Evolutionary conservation across 1,139 yeast species (phyloP).

Genomic region (Hansenula anomala): DNA sequence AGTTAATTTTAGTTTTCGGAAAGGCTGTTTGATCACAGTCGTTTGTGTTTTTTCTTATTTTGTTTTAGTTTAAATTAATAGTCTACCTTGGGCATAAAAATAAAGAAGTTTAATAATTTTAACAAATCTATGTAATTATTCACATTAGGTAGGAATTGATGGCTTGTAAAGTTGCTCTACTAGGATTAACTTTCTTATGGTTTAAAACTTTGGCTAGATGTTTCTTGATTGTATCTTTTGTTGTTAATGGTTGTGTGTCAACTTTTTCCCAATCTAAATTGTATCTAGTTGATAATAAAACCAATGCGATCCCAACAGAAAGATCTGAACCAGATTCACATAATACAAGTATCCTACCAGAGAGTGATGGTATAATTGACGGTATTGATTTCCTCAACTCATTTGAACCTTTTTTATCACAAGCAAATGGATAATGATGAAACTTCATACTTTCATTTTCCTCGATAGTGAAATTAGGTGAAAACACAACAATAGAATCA

Average conservation of each 20-base stretch:
- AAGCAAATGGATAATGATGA: slow-evolving; percentile 26
- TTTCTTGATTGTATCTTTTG: slow-evolving; percentile 51
- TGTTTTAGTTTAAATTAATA: too few species aligned
- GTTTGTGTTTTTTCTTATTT: too few species aligned
- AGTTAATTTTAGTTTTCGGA: too few species aligned
- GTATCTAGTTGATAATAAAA: slow-evolving; percentile 44
- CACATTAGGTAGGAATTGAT: slow-evolving; percentile 46
- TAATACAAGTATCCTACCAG: too few species aligned
- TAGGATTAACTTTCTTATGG: slow-evolving; percentile 56
- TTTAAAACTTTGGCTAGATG: slow-evolving; percentile 49
- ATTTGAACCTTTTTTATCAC: slow-evolving; percentile 62
- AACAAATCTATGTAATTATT: too few species aligned
- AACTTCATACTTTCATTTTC: slow-evolving; percentile 1
- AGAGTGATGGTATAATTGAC: too few species aligned
- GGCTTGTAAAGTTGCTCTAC: slow-evolving; percentile 70
- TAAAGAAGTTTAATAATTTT: too few species aligned
- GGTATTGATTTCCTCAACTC: slow-evolving; percentile 33
- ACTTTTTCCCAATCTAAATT: slow-evolving; percentile 35
- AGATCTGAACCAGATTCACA: slow-evolving; percentile 68
- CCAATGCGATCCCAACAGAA: slow-evolving; percentile 54
- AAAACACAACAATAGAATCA: slow-evolving; percentile 9
- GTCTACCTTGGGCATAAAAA: too few species aligned
- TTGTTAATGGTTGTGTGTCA: slow-evolving; percentile 23
- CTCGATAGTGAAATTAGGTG: slow-evolving; percentile 4
- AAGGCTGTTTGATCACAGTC: background rate